Percentiles rank a stretch among this genome's conserved stretches.
Evolutionary conservation across 164 flowering plant genomes (phyloP).

Genomic region (Stephania japonica): DNA sequence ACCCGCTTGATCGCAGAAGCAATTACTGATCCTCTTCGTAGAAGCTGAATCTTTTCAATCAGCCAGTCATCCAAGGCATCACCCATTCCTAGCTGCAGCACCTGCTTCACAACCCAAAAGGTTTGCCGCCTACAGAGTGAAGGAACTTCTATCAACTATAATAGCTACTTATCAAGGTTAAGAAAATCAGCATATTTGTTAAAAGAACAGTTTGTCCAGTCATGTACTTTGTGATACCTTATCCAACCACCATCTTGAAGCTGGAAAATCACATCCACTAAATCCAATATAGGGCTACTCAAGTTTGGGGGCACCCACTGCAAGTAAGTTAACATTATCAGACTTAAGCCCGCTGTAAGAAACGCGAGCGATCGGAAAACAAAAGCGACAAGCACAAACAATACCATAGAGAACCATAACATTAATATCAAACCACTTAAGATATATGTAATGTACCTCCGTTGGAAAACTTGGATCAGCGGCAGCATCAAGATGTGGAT

Average conservation of each 20-base stretch:
- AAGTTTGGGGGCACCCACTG: conserved; percentile 98
- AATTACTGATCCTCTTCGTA: conserved; percentile 80
- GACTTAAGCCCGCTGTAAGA: not conserved
- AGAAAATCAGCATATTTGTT: not conserved
- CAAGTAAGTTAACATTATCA: conserved; percentile 15
- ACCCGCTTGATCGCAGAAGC: conserved; percentile 74
- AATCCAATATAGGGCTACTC: conserved; percentile 74
- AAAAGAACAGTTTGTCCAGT: not conserved
- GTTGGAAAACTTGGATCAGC: conserved; percentile 62
- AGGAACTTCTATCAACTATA: not conserved
- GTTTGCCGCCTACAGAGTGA: conserved; percentile 64
- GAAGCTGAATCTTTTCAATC: conserved; percentile 80
- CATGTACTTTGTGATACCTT: conserved; percentile 44
- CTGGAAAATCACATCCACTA: conserved; percentile 94
- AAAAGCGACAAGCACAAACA: not conserved
- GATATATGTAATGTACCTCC: conserved; percentile 53
- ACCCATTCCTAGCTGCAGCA: conserved; percentile 98
- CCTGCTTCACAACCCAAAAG: conserved; percentile 96
- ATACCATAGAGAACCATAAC: not conserved
- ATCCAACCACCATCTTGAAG: conserved; percentile 99
- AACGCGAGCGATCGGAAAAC: conserved; percentile 7
- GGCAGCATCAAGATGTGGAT: conserved; percentile 36
- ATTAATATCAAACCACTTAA: not conserved
- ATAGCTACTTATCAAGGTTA: not conserved
- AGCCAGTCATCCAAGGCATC: conserved; percentile 99